Percentiles rank a stretch among this genome's conserved stretches.
These are phyloP conservation scores for Debaryomyces hansenii DNA, from an alignment of 805 yeast species.

Conservation along the genomic window DNA sequence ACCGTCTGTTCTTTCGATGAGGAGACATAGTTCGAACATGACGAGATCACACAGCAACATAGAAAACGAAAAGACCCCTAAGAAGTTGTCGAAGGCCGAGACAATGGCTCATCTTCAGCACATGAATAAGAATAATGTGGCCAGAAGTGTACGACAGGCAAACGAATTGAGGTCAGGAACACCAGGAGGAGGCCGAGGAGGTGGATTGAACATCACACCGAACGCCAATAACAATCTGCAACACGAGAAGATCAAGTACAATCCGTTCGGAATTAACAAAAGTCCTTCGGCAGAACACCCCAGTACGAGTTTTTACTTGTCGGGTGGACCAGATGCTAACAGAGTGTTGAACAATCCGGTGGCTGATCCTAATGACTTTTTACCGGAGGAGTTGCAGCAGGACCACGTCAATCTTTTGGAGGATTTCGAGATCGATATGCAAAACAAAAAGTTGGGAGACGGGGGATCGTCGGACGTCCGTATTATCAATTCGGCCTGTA, in stretches of 20 bases:
- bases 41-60: constrained; percentile 1
- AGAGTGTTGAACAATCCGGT: constrained; percentile 61
- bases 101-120: constrained; percentile 39
- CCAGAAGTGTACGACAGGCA: constrained; percentile 7
- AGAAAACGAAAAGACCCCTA: constrained; percentile 10
- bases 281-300: constrained; percentile 23
- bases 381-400: constrained; percentile 57
- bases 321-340: constrained; percentile 41
- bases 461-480: constrained; percentile 75
- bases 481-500: constrained; percentile 31
- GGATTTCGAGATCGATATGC: constrained; percentile 48
- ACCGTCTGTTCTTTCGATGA: constrained; percentile 18
- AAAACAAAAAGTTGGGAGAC: constrained; percentile 55
- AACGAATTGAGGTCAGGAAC: not conserved
- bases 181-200: not conserved
- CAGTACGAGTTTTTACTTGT: constrained; percentile 26
- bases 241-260: constrained; percentile 52
- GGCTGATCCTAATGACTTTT: constrained; percentile 61
- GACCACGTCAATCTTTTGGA: constrained; percentile 49
- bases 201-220: constrained; percentile 10
- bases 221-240: constrained; percentile 8
- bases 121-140: constrained; percentile 28
- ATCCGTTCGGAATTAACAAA: constrained; percentile 61
- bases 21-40: constrained; percentile 17
- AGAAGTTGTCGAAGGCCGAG: constrained; percentile 29